Base-by-base conservation (phyloP, 2,329 filamentous ascomycete genomes). In the Pseudofabraea citricarpa region DNA sequence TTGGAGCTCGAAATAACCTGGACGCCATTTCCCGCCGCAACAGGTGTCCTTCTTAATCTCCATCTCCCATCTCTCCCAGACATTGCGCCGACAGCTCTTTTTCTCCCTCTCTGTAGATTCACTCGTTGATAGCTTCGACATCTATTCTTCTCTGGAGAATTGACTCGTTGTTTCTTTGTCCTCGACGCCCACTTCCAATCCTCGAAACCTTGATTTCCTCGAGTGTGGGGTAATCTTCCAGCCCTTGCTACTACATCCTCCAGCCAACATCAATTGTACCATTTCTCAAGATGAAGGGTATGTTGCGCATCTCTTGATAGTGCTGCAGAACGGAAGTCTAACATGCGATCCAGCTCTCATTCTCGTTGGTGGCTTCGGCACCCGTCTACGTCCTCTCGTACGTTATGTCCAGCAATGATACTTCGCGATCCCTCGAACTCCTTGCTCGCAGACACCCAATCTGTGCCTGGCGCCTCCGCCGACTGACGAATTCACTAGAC, bases 351-450 rank as follows among this genome's bases (percentile, higher is more conserved):
- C 26, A 96, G 90, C 90, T 73, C 85, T 96, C 66, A 96, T 95
- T 85, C 90, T 97, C 66, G 93, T 97, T 71, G 93, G 93, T 74
- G 93, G 91, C 69, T 98, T 96, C 71, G 91, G 91, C 73, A 98
- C 91, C 69, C 90, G 91, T 71, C 85, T 98, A 63, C 87, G 91
- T 66, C 91, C 91, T 75, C 81, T 97, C 64, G 89, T 95, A 84
- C 65, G 84, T 73, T 47, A 47, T 44, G 46, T 50, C 50, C 35
- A 44, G 27, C 45, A 35, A 41, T 23, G 22, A 40, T 48, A 60
- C 52, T 40, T 41, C 47, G 41, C n/a, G n/a, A 45, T 40, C 49
- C 41, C 43, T 47, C 41, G 47, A 48, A 45, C 31, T n/a, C n/a
- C 32, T 31, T 36, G 20, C 37, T 36, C 44, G 41, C 50, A 50